Conservation (phyloP, 2,329 filamentous ascomycete genomes). For the Exophiala sp. region DNA sequence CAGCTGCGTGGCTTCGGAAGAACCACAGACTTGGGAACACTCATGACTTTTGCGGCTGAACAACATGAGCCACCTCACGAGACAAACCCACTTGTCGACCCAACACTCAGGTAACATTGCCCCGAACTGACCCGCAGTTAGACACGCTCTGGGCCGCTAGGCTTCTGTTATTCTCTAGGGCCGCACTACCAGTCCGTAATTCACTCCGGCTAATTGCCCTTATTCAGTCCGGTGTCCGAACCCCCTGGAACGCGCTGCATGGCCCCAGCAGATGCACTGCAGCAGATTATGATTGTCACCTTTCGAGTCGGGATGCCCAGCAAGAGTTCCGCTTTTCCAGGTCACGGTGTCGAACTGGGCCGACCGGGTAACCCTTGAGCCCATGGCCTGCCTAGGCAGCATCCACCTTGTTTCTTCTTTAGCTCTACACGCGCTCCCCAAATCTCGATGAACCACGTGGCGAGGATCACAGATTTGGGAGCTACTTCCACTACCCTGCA, state of each 20-base stretch:
- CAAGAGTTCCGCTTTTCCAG: too few relatives aligned
- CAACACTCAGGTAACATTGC: slow-evolving; percentile 7
- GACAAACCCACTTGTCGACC: slow-evolving; percentile 1
- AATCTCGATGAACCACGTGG: not conserved
- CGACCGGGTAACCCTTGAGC: too few relatives aligned
- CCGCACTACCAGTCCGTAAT: too few relatives aligned
- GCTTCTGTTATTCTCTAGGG: slow-evolving; percentile 3
- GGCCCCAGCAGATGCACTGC: too few relatives aligned
- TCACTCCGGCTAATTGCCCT: too few relatives aligned
- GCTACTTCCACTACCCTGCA: too few relatives aligned
- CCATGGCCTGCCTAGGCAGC: too few relatives aligned
- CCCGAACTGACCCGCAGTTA: not conserved
- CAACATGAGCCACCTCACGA: not conserved
- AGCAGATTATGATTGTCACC: too few relatives aligned
- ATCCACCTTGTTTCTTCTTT: not conserved
- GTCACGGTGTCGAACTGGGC: too few relatives aligned
- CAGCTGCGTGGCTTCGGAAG: not conserved
- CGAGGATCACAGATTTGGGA: not conserved
- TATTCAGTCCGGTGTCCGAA: not conserved
- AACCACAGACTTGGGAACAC: slow-evolving; percentile 1
- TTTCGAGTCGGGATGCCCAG: too few relatives aligned
- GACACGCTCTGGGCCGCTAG: not conserved
- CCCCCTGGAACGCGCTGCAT: not conserved
- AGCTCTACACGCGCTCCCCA: not conserved
- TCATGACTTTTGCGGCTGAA: not conserved